phyloP scores from a whole-genome alignment of 257 asterid genomes.

The Plantago major region DNA sequence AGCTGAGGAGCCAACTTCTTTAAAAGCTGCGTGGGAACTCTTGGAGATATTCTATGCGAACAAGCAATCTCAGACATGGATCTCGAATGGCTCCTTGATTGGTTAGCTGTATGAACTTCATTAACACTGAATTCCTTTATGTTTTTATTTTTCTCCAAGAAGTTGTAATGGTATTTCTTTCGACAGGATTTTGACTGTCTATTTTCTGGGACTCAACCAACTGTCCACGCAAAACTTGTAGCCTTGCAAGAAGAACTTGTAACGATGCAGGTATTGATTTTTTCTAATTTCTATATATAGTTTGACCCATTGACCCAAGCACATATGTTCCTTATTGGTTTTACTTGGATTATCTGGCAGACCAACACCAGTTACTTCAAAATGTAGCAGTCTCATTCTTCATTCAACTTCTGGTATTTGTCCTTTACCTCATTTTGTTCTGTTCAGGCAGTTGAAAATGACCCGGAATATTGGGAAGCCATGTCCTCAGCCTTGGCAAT shows the following conservation, averaged over 20 bases:
- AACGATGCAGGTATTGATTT: slow-evolving; percentile 48
- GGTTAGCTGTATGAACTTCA: slow-evolving; percentile 70
- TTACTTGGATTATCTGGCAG: too few species aligned
- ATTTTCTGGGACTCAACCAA: slow-evolving; percentile 61
- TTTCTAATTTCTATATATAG: slow-evolving; percentile 11
- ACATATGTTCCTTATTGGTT: background rate
- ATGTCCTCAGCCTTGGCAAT: slow-evolving; percentile 84
- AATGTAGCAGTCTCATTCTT: background rate
- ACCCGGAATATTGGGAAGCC: slow-evolving; percentile 83
- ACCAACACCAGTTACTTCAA: too few species aligned
- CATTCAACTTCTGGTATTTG: slow-evolving; percentile 5
- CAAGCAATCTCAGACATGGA: slow-evolving; percentile 75
- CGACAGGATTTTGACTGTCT: slow-evolving; percentile 73
- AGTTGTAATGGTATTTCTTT: slow-evolving; percentile 21
- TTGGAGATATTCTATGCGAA: slow-evolving; percentile 85
- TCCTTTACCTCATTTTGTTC: slow-evolving; percentile 2
- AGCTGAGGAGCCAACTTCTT: slow-evolving; percentile 57
- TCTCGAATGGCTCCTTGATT: slow-evolving; percentile 86
- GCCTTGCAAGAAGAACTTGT: slow-evolving; percentile 70
- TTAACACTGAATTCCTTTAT: slow-evolving; percentile 7
- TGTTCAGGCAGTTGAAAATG: slow-evolving; percentile 77
- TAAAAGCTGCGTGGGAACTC: slow-evolving; percentile 98
- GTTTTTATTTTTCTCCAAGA: slow-evolving; percentile 12
- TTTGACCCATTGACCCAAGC: background rate
- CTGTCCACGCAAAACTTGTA: slow-evolving; percentile 74